Percentiles rank a stretch among this genome's conserved stretches.
These are phyloP conservation scores for Fraxinus angustifolia DNA, from an alignment of 305 asterid species.

Conservation along the genomic window DNA sequence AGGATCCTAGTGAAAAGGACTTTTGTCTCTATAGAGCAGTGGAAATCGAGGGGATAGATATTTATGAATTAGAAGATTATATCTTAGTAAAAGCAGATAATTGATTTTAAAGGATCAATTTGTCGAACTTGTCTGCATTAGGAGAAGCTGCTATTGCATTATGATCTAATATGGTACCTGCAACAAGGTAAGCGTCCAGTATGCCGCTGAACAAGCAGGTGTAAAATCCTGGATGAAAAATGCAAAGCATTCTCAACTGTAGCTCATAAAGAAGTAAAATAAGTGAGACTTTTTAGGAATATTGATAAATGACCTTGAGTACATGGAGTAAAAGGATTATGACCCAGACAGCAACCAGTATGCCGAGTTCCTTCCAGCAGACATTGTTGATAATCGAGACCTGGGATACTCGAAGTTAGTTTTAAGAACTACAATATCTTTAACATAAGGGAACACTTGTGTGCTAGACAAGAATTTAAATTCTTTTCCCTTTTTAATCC, in stretches of 20 bases:
- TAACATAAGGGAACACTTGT: not conserved
- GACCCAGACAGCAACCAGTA: constrained; percentile 58
- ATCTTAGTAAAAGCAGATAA: not conserved
- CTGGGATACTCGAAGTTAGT: constrained; percentile 27
- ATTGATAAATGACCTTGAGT: constrained; percentile 41
- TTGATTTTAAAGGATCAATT: not conserved
- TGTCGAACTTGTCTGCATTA: not conserved
- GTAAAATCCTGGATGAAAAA: constrained; percentile 43
- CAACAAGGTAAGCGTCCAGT: constrained; percentile 55
- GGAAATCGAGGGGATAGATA: not conserved
- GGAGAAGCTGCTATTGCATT: not conserved
- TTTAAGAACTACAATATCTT: not conserved
- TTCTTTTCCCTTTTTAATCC: not conserved
- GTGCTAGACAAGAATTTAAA: not conserved
- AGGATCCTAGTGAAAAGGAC: not conserved
- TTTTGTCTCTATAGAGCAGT: not conserved
- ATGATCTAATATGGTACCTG: constrained; percentile 43
- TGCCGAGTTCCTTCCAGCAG: constrained; percentile 54
- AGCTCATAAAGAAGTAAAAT: not conserved
- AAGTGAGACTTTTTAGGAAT: not conserved
- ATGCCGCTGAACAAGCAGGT: constrained; percentile 48
- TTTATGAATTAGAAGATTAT: not conserved
- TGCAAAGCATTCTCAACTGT: not conserved
- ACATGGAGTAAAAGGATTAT: constrained; percentile 50
- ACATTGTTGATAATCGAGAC: constrained; percentile 49